These are phyloP conservation scores for Termitomyces sp. DNA, from an alignment of 768 basidiomycete genomes.

Conservation along the genomic window DNA sequence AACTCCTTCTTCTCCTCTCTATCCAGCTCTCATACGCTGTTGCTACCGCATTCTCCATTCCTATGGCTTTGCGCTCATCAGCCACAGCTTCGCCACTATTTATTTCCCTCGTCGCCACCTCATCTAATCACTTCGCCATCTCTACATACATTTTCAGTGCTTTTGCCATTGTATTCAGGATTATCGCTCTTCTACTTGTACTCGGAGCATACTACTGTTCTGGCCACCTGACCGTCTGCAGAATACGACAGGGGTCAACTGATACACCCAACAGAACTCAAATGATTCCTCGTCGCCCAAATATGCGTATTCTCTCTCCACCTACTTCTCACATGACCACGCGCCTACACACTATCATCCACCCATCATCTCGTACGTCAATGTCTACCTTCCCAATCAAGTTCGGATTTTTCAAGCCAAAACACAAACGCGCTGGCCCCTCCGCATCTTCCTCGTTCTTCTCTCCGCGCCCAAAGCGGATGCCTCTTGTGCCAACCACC, in stretches of 20 bases:
- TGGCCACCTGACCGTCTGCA: too few species aligned
- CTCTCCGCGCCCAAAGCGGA: constrained; percentile 7
- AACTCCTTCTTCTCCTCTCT: constrained; percentile 1
- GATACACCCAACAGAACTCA: not conserved
- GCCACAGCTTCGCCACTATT: not conserved
- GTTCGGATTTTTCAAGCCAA: not conserved
- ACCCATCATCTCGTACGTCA: not conserved
- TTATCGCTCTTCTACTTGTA: not conserved
- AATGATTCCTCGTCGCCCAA: not conserved
- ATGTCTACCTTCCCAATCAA: not conserved
- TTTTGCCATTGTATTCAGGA: constrained; percentile 1
- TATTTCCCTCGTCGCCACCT: not conserved
- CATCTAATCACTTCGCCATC: not conserved
- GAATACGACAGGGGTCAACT: not conserved
- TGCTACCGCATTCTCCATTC: constrained; percentile 1
- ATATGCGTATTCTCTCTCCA: not conserved
- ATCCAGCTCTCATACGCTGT: constrained; percentile 1
- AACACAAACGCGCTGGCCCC: not conserved
- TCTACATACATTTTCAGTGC: not conserved
- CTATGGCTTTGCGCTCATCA: not conserved
- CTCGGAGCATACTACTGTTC: constrained; percentile 2
- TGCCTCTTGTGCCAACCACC: not conserved
- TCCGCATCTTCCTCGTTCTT: constrained; percentile 9
- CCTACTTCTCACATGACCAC: not conserved
- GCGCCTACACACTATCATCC: not conserved